Base-by-base conservation (phyloP, 352 stramenopile species). In the Globisporangium cederbergense region DNA sequence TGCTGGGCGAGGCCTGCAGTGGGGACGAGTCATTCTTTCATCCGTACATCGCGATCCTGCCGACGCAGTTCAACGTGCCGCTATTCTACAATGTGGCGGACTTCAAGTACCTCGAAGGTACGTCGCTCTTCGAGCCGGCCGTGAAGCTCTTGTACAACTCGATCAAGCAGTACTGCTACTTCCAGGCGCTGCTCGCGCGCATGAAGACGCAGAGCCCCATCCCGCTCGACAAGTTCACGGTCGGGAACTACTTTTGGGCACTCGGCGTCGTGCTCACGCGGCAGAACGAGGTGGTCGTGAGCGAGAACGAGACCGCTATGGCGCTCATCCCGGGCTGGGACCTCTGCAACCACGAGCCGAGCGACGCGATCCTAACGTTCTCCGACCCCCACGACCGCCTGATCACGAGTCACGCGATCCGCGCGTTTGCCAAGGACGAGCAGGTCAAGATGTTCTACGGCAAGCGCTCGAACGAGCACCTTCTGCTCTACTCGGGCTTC, bases 391-490 rank as follows among this genome's bases (percentile, higher is more conserved):
- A 28, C 3, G 52, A 58, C 30, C 64, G 65, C 13, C 11, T 74
- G 6, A 71, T 89, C n/a, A 51, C 62, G 51, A 86, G 76, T 64
- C 62, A 77, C 38, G 72, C 79, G 5, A 81, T 83, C 58, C 68
- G 65, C 7, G 58, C 18, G 3, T 89, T 86, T 45, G 32, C 64
- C 4, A 0, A 25, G 3, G 47, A 74, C 20, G 77, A 89, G 42
- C 64, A 86, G 45, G 74, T 87, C 38, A 76, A 65, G 38, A 89
- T 89, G 71, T 89, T 83, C 46, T 89, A 89, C 66, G 79, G 79
- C 14, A 78, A 74, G n/a, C 74, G 79, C 2, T 69, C 69, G 58
- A 89, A 89, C 58, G 58, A 76, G 6, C 63, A 85, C 18, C 65
- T 89, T 4, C 62, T 89, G 32, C 58, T 89, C 6, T 87, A 89